Percentiles rank a stretch among this genome's conserved stretches.
Evolutionary conservation across 306 rosid species (phyloP).

Genomic region (Acacia melanoxylon): DNA sequence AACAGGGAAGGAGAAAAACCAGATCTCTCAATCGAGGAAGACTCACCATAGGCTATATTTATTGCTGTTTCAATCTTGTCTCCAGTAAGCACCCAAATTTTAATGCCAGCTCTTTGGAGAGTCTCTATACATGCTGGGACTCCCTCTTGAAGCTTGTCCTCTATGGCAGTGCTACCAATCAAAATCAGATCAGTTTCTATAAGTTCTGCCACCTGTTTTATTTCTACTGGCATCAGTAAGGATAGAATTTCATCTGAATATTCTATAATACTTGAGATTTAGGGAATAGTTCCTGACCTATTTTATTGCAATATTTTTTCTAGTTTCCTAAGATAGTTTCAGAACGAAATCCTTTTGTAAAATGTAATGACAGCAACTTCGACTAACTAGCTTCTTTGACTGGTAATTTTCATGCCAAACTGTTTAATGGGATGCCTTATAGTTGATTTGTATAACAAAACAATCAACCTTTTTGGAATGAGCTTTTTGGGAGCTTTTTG

Average conservation of each 20-base stretch:
- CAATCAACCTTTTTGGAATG: too few relatives aligned
- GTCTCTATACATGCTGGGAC: conserved; percentile 95
- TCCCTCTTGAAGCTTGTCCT: conserved; percentile 99
- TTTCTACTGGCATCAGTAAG: conserved; percentile 29
- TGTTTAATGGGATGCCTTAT: background rate
- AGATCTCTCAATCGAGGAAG: conserved; percentile 24
- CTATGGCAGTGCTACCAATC: conserved; percentile 96
- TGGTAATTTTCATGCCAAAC: background rate
- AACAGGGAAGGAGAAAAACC: conserved; percentile 7
- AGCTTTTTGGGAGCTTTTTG: too few relatives aligned
- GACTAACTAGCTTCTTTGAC: background rate
- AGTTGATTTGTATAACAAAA: background rate
- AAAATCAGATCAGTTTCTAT: conserved; percentile 83
- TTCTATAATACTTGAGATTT: conserved; percentile 15
- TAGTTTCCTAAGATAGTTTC: conserved; percentile 3
- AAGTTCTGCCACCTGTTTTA: conserved; percentile 89
- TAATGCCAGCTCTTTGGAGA: conserved; percentile 92
- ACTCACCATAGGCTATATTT: conserved; percentile 93
- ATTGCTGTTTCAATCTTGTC: conserved; percentile 99
- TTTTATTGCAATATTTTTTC: background rate
- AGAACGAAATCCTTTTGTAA: conserved; percentile 17
- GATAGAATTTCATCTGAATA: conserved; percentile 20
- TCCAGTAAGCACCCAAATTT: conserved; percentile 95
- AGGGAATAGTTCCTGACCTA: background rate
- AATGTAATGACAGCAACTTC: background rate